Conservation (phyloP, 2,329 filamentous ascomycete species). For the Zymoseptoria pseudotritici region DNA sequence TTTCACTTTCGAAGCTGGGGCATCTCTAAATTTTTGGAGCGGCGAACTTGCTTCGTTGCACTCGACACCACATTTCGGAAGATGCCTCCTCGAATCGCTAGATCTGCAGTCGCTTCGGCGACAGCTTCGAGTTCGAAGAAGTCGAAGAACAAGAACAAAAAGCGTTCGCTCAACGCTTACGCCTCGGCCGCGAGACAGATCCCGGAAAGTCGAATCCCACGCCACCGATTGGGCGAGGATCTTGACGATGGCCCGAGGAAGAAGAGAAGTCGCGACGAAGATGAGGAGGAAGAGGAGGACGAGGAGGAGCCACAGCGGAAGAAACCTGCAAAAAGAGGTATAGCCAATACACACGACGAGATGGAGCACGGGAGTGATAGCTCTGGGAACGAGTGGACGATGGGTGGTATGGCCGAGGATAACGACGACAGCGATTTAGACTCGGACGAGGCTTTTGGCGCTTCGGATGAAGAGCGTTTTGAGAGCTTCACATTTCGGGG, state of each 20-base stretch:
- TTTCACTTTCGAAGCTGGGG: neutral
- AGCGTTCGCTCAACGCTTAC: constrained; percentile 55
- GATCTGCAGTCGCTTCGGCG: constrained; percentile 25
- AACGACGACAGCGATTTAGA: constrained; percentile 64
- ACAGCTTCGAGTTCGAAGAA: constrained; percentile 26
- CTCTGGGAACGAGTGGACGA: constrained; percentile 76
- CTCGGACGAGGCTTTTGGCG: constrained; percentile 76
- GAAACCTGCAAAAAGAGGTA: constrained; percentile 22
- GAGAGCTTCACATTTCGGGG: constrained; percentile 66
- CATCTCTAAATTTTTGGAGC: neutral
- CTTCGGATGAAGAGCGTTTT: constrained; percentile 80
- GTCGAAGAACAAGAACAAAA: constrained; percentile 40
- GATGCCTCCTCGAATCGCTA: constrained; percentile 41
- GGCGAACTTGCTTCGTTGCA: neutral
- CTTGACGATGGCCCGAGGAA: constrained; percentile 38
- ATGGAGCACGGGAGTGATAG: constrained; percentile 74
- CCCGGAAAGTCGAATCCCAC: constrained; percentile 48
- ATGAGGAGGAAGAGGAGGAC: constrained; percentile 44
- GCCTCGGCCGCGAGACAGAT: constrained; percentile 53
- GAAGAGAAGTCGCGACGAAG: constrained; percentile 39
- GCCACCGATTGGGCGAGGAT: constrained; percentile 51
- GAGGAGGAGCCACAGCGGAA: constrained; percentile 26
- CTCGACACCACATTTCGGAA: constrained; percentile 10
- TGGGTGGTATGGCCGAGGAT: constrained; percentile 58
- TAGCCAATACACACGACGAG: constrained; percentile 32